These are phyloP conservation scores for Calcarisporium arbuscula DNA, from an alignment of 2,329 filamentous ascomycete genomes.

Conservation along the genomic window DNA sequence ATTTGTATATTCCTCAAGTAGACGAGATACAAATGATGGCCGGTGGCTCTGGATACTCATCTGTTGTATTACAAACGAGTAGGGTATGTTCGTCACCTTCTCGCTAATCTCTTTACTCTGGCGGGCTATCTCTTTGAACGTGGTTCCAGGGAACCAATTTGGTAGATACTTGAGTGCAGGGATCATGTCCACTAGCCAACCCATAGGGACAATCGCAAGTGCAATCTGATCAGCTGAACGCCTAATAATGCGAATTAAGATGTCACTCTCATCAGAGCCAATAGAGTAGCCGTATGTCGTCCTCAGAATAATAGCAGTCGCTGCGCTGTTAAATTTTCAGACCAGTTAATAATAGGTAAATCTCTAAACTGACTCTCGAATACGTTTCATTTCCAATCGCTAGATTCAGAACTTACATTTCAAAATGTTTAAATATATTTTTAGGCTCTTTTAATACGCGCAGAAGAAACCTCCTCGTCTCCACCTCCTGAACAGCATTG, in stretches of 20 bases:
- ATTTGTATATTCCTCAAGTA: too few species aligned
- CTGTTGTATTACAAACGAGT: conserved; percentile 3
- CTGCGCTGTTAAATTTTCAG: conserved; percentile 13
- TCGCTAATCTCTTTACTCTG: conserved; percentile 1
- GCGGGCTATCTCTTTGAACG: conserved; percentile 14
- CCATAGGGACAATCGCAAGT: conserved; percentile 11
- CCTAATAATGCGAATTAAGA: conserved; percentile 15
- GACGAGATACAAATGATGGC: not conserved
- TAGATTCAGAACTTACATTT: conserved; percentile 15
- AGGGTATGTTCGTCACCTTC: not conserved
- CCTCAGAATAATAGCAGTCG: conserved; percentile 12
- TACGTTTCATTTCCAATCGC: too few species aligned
- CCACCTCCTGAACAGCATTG: conserved; percentile 18
- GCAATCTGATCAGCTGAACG: conserved; percentile 14
- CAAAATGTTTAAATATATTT: conserved; percentile 16
- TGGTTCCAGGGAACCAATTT: conserved; percentile 15
- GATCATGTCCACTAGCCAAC: conserved; percentile 18
- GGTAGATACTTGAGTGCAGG: conserved; percentile 14
- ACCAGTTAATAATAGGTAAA: not conserved
- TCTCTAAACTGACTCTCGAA: too few species aligned
- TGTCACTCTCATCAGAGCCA: conserved; percentile 15
- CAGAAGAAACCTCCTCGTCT: conserved; percentile 18
- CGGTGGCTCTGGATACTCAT: conserved; percentile 1
- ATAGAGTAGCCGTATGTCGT: conserved; percentile 17
- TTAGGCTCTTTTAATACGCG: conserved; percentile 15